Evolutionary conservation across 2,329 filamentous ascomycete species (phyloP).

Genomic region (Trichoderma gracile): DNA sequence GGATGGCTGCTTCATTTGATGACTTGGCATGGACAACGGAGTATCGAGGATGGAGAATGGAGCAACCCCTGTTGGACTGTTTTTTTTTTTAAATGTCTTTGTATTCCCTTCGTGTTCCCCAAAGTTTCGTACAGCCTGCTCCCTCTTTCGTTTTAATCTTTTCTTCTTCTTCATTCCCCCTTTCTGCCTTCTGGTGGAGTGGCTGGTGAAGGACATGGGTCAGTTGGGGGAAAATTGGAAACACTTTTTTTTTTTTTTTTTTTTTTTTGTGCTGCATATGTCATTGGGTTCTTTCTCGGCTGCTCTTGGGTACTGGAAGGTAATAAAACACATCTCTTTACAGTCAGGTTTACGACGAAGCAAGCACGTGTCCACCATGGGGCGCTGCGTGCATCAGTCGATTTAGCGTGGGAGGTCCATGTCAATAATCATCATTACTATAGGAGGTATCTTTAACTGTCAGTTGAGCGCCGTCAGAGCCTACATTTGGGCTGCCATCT

Average conservation of each 20-base stretch:
- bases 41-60: conserved; percentile 19
- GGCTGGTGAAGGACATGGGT: not conserved
- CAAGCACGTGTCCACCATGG: not conserved
- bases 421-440: not conserved
- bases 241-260: not conserved
- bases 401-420: not conserved
- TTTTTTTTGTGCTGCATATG: too few relatives aligned
- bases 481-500: too few relatives aligned
- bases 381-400: not conserved
- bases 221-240: not conserved
- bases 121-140: not conserved
- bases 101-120: not conserved
- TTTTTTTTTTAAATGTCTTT: not conserved
- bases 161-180: too few relatives aligned
- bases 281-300: too few relatives aligned
- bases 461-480: too few relatives aligned
- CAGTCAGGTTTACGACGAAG: not conserved
- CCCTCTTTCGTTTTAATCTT: too few relatives aligned
- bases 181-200: not conserved
- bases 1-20: conserved; percentile 13
- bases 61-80: too few relatives aligned
- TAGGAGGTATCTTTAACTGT: too few relatives aligned
- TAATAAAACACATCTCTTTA: not conserved
- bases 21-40: conserved; percentile 13
- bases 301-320: not conserved